Conservation (phyloP, 805 yeast species). For the Kodamaea nitidulidarum region DNA sequence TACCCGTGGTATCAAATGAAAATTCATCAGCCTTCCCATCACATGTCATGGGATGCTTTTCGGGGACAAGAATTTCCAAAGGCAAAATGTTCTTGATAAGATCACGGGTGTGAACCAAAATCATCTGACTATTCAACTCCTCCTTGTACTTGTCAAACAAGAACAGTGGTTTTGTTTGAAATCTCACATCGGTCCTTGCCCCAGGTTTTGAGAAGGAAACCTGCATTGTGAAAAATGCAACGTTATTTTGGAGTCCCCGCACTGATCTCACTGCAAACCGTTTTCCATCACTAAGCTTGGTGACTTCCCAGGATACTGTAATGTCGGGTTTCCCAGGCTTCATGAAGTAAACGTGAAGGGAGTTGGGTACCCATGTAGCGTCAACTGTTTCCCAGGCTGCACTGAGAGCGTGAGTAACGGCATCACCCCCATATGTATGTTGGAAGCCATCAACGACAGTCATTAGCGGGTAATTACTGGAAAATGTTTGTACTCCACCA, state of each 20-base stretch:
- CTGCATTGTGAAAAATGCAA: slow-evolving; percentile 19
- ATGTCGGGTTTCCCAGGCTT: slow-evolving; percentile 21
- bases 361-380: slow-evolving; percentile 20
- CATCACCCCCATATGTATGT: slow-evolving; percentile 29
- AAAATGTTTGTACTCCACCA: slow-evolving; percentile 11
- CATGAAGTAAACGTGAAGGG: slow-evolving; percentile 25
- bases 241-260: slow-evolving; percentile 19
- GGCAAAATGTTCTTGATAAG: slow-evolving; percentile 26
- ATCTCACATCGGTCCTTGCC: slow-evolving; percentile 1
- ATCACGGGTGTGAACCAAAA: slow-evolving; percentile 25
- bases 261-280: slow-evolving; percentile 23
- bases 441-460: slow-evolving; percentile 17
- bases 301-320: slow-evolving; percentile 24
- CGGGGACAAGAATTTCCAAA: slow-evolving; percentile 11
- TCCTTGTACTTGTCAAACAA: slow-evolving; percentile 11
- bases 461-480: slow-evolving; percentile 23
- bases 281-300: slow-evolving; percentile 19
- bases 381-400: slow-evolving; percentile 29
- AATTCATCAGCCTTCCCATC: neutral
- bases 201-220: slow-evolving; percentile 15
- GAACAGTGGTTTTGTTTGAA: slow-evolving; percentile 10
- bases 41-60: slow-evolving; percentile 1
- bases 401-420: slow-evolving; percentile 20
- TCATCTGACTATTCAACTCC: slow-evolving; percentile 11
- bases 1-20: slow-evolving; percentile 7